Percentiles rank a stretch among this genome's conserved stretches.
phyloP scores from a whole-genome alignment of 1,139 yeast species.

The Diutina pseudorugosa region DNA sequence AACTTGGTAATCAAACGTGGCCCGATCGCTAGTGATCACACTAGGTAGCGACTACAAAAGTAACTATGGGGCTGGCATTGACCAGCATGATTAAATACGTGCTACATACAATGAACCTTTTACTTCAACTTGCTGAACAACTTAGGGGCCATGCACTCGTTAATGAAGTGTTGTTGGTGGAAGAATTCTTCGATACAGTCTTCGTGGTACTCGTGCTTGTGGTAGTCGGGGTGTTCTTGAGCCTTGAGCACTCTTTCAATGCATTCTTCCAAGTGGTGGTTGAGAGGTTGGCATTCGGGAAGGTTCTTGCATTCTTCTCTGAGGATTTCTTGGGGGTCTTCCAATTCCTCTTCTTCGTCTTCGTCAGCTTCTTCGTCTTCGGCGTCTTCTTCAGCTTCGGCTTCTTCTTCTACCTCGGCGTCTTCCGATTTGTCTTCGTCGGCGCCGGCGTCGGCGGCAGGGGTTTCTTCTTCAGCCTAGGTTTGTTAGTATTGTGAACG shows the following conservation, averaged over 20 bases:
- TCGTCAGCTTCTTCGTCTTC: slow-evolving; percentile 67
- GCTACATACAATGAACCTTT: slow-evolving; percentile 9
- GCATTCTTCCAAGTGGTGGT: slow-evolving; percentile 92
- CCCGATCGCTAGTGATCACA: too few relatives aligned
- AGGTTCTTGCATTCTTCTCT: slow-evolving; percentile 58
- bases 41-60: too few relatives aligned
- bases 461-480: slow-evolving; percentile 10
- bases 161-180: slow-evolving; percentile 91
- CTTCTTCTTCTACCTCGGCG: slow-evolving; percentile 38
- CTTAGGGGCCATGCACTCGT: slow-evolving; percentile 88
- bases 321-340: slow-evolving; percentile 57
- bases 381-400: slow-evolving; percentile 53
- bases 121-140: slow-evolving; percentile 79
- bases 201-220: slow-evolving; percentile 72
- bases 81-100: background rate
- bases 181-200: slow-evolving; percentile 97
- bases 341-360: slow-evolving; percentile 65
- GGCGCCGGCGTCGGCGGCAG: slow-evolving; percentile 26
- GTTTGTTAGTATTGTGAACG: slow-evolving; percentile 12
- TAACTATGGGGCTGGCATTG: background rate
- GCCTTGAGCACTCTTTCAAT: slow-evolving; percentile 86
- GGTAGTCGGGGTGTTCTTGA: slow-evolving; percentile 75
- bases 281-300: slow-evolving; percentile 57
- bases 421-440: slow-evolving; percentile 20
- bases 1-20: too few relatives aligned